Evolutionary conservation across 169 alveolate species (phyloP), one percentile per base, ranked within the genome.

Genomic region (Plasmodium coatneyi): DNA sequence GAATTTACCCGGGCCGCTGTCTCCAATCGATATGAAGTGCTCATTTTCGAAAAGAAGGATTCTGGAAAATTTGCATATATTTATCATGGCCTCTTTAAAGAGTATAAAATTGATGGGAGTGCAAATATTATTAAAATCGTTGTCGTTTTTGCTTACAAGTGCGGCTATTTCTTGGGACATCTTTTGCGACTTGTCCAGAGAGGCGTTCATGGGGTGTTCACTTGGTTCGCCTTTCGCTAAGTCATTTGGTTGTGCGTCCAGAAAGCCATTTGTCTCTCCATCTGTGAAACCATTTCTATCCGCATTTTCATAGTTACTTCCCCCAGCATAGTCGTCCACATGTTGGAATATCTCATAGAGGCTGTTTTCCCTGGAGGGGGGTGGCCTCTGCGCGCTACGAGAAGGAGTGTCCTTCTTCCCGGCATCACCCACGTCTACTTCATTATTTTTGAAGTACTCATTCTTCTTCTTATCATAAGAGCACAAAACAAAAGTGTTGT

Each of bases 1-100:
- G 41, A 91, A 91, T 12, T 80, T 91, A 12, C 92, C 92, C 7
- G 82, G 79, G 10, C 92, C 83, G 56, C 92, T 91, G 39, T 81
- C 92, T 6, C 95, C 95, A 91, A 91, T 80, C n/a, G 95, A 80
- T n/a, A 91, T 91, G 82, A 91, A 91, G 83, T 91, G 92, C 41
- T 91, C 95, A 91, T 91, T 91, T 34, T 91, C 95, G 25, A 91
- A 91, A 16, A 91, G 95, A 39, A 91, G 80, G 76, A 81, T 91
- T 70, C 95, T 30, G n/a, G 95, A 91, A 71, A 91, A 66, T 80
- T 91, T 91, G 28, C 95, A 91, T 9, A 91, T 76, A 91, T 91
- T 91, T 80, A 82, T 71, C 92, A 91, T 91, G 16, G 82, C 95
- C 16, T 91, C 95, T 72, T 91, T 91, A 80, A 91, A 91, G 54